Evolutionary conservation across 768 basidiomycete genomes (phyloP).

Genomic region (Termitomyces sp.): DNA sequence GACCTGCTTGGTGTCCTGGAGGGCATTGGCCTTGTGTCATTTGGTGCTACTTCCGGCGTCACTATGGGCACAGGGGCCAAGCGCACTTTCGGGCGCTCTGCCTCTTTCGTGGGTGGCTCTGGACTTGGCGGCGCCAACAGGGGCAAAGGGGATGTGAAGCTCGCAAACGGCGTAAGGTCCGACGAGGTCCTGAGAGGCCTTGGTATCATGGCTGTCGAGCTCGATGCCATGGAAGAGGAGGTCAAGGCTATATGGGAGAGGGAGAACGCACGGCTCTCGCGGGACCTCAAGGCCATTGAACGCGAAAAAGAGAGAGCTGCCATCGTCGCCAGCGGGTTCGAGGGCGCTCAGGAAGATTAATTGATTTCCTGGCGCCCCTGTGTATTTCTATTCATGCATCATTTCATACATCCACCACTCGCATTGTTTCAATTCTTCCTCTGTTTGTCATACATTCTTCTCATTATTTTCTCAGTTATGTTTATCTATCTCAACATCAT

Average conservation of each 20-base stretch:
- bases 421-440: conserved; percentile 6
- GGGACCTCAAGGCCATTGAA: conserved; percentile 37
- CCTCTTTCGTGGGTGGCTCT: conserved; percentile 49
- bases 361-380: not conserved
- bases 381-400: conserved; percentile 1
- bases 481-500: conserved; percentile 13
- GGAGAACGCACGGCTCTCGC: conserved; percentile 41
- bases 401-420: conserved; percentile 3
- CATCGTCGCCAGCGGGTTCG: conserved; percentile 12
- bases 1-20: conserved; percentile 73
- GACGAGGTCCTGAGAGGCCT: conserved; percentile 74
- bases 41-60: conserved; percentile 10
- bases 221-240: conserved; percentile 47
- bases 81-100: conserved; percentile 50
- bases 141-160: conserved; percentile 45
- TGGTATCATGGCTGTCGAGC: conserved; percentile 37
- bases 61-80: conserved; percentile 29
- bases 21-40: conserved; percentile 52
- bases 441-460: conserved; percentile 2
- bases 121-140: conserved; percentile 32
- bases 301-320: conserved; percentile 13
- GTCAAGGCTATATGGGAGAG: conserved; percentile 50
- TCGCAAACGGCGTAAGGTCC: conserved; percentile 59
- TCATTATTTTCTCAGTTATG: conserved; percentile 8
- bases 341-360: conserved; percentile 20